Percentiles rank a stretch among this genome's conserved stretches.
These are phyloP conservation scores for Diaporthe humulicola DNA, from an alignment of 2,329 filamentous ascomycete genomes.

Conservation along the genomic window DNA sequence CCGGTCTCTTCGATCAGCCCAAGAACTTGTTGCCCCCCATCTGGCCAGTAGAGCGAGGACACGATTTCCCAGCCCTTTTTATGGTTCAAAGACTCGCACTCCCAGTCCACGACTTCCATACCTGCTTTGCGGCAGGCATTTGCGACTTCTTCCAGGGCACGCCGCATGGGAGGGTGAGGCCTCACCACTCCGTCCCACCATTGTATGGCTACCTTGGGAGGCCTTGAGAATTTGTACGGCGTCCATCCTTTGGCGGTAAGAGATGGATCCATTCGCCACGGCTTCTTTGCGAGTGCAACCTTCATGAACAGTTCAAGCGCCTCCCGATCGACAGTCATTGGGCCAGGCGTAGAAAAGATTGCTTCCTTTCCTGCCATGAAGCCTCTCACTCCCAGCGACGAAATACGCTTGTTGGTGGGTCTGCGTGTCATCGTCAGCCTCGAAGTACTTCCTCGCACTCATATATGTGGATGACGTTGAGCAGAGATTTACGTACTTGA, in stretches of 20 bases:
- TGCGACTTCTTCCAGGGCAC: constrained; percentile 41
- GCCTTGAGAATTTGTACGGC: background rate
- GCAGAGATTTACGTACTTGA: background rate
- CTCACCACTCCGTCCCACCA: constrained; percentile 43
- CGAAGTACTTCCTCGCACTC: background rate
- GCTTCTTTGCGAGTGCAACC: constrained; percentile 4
- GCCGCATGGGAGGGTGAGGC: constrained; percentile 45
- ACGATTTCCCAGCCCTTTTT: constrained; percentile 43
- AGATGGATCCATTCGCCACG: background rate
- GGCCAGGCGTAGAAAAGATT: background rate
- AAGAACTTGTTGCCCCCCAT: constrained; percentile 42
- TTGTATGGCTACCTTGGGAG: constrained; percentile 43
- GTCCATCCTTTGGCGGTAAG: background rate
- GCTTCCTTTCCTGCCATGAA: constrained; percentile 1
- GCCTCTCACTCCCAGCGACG: constrained; percentile 36
- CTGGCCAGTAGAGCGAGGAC: constrained; percentile 44
- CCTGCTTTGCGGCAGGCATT: constrained; percentile 42
- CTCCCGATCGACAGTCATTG: constrained; percentile 4
- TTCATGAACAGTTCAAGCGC: constrained; percentile 7
- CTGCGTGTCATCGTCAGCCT: constrained; percentile 34
- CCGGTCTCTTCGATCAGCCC: constrained; percentile 42
- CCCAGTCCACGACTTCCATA: constrained; percentile 44
- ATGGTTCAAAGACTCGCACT: constrained; percentile 42
- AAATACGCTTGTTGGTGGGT: constrained; percentile 54
- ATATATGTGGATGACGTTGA: background rate